phyloP scores from a whole-genome alignment of 1,284 basidiomycete genomes.

The Ceratobasidium theobromae region DNA sequence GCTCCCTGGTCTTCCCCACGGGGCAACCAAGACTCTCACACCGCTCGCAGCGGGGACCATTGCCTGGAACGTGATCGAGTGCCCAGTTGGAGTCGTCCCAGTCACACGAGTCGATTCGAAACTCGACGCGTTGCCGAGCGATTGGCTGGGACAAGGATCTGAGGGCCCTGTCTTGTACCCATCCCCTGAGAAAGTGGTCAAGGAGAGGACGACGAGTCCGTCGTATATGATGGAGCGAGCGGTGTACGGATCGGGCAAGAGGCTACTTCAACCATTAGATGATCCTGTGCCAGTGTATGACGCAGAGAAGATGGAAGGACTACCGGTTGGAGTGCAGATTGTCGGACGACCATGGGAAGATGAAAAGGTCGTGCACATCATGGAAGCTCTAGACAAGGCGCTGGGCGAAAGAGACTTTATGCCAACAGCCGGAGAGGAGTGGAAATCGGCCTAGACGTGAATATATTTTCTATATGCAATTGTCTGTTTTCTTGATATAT shows the following conservation, averaged over 20 bases:
- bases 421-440: not conserved
- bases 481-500: too few relatives aligned
- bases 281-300: conserved; percentile 57
- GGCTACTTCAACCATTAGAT: conserved; percentile 38
- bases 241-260: conserved; percentile 53
- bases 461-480: too few relatives aligned
- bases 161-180: conserved; percentile 47
- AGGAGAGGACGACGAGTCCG: not conserved
- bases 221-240: conserved; percentile 58
- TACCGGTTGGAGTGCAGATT: conserved; percentile 83
- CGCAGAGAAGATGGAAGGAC: conserved; percentile 67
- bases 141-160: conserved; percentile 47
- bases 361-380: conserved; percentile 80
- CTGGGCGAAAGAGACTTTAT: conserved; percentile 45
- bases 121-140: conserved; percentile 60
- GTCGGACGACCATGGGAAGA: conserved; percentile 80
- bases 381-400: conserved; percentile 75
- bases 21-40: conserved; percentile 56
- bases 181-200: conserved; percentile 32
- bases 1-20: conserved; percentile 69
- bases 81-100: conserved; percentile 74
- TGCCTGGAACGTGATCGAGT: conserved; percentile 75
- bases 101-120: conserved; percentile 73
- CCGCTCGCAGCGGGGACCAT: conserved; percentile 56
- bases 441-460: too few relatives aligned